Evolutionary conservation across 2,329 filamentous ascomycete genomes (phyloP).

Genomic region (Beauveria scarabaeidicola): DNA sequence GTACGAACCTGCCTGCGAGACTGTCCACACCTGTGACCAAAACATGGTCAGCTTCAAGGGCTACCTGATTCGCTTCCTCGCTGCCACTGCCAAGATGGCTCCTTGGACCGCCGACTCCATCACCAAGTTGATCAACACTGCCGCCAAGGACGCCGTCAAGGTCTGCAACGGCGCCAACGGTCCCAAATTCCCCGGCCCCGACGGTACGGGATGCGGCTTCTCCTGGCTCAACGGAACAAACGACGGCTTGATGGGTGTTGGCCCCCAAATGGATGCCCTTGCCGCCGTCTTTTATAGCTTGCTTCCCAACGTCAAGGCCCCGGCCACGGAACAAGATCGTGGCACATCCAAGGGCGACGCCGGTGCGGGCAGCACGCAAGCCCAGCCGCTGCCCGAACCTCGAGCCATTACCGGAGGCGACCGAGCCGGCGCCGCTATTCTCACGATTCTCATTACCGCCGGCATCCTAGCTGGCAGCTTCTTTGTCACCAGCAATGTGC

Average conservation of each 20-base stretch:
- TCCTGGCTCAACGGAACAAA: slow-evolving; percentile 49
- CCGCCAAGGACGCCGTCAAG: slow-evolving; percentile 42
- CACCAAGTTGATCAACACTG: slow-evolving; percentile 40
- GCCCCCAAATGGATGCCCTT: slow-evolving; percentile 61
- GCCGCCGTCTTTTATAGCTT: slow-evolving; percentile 55
- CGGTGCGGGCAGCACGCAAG: slow-evolving; percentile 32
- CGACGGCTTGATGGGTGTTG: slow-evolving; percentile 55
- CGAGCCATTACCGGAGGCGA: slow-evolving; percentile 39
- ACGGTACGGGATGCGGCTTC: slow-evolving; percentile 59
- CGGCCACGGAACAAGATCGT: slow-evolving; percentile 46
- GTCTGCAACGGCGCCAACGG: slow-evolving; percentile 41
- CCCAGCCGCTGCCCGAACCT: slow-evolving; percentile 20
- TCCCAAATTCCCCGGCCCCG: slow-evolving; percentile 38
- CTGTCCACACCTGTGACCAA: slow-evolving; percentile 50
- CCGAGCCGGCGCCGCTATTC: slow-evolving; percentile 46
- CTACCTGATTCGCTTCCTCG: slow-evolving; percentile 61
- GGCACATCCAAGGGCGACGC: slow-evolving; percentile 49
- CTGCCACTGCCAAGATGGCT: slow-evolving; percentile 45
- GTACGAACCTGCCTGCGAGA: slow-evolving; percentile 61
- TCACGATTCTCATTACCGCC: slow-evolving; percentile 42
- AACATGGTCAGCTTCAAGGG: slow-evolving; percentile 72
- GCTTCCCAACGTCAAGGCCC: slow-evolving; percentile 31
- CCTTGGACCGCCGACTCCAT: slow-evolving; percentile 43
- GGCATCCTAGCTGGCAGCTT: slow-evolving; percentile 41
- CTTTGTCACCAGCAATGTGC: slow-evolving; percentile 35